These are phyloP conservation scores for Aspergillus clavatus DNA, from an alignment of 2,329 filamentous ascomycete genomes.

Conservation along the genomic window DNA sequence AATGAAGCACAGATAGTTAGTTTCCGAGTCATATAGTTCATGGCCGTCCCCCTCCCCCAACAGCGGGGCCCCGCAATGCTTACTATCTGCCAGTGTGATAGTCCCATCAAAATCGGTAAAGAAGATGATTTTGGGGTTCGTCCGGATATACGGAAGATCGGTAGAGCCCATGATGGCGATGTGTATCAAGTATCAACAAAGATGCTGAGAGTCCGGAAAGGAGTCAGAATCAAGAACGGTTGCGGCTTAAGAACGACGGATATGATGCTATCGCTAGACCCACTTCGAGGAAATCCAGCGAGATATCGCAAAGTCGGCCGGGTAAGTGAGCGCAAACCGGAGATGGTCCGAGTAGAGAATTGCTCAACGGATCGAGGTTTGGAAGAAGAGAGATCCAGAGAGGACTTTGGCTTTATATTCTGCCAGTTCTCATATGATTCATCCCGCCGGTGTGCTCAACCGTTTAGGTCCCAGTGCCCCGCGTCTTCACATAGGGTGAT, in stretches of 20 bases:
- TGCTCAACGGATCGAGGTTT: not conserved
- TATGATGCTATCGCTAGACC: not conserved
- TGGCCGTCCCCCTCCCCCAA: too few species aligned
- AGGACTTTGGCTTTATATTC: not conserved
- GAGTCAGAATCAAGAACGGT: not conserved
- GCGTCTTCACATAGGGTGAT: not conserved
- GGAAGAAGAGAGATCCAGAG: not conserved
- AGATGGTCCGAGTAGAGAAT: not conserved
- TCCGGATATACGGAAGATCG: constrained; percentile 39
- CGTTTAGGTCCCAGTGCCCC: not conserved
- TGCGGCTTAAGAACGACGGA: too few species aligned
- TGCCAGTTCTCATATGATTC: not conserved
- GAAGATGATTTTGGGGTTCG: constrained; percentile 85
- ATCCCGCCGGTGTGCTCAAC: not conserved
- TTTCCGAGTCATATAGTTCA: constrained; percentile 2
- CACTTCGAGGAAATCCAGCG: not conserved
- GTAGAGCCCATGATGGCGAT: constrained; percentile 27
- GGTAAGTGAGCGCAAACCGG: not conserved
- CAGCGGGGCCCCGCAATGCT: constrained; percentile 22
- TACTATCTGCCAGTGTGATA: constrained; percentile 70
- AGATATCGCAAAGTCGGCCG: not conserved
- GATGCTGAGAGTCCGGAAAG: not conserved
- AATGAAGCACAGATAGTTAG: constrained; percentile 6
- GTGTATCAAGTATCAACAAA: not conserved
- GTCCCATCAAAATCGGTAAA: constrained; percentile 99